A percentile compares a stretch with the other conserved stretches of the same genome.
These are phyloP conservation scores for Harringtonia aguacate DNA, from an alignment of 2,329 filamentous ascomycete genomes.

Conservation along the genomic window DNA sequence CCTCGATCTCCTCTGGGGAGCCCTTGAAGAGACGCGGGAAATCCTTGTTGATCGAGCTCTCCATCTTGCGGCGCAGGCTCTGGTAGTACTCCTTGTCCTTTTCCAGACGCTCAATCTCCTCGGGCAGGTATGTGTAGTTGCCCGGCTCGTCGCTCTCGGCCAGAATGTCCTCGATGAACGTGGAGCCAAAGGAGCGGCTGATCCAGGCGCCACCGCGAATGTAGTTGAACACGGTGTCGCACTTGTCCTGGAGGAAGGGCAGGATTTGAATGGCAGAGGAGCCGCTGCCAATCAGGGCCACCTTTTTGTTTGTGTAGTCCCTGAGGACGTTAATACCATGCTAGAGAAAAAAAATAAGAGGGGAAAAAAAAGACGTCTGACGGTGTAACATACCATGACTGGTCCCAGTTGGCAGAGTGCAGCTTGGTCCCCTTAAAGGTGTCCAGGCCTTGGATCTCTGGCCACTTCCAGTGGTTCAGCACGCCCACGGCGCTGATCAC, in stretches of 20 bases:
- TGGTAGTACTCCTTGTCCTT: background rate
- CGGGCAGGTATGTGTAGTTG: constrained; percentile 23
- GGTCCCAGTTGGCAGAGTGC: constrained; percentile 42
- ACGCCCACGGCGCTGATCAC: constrained; percentile 39
- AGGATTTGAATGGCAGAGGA: constrained; percentile 43
- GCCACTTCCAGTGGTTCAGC: constrained; percentile 43
- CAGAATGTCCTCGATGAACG: constrained; percentile 23
- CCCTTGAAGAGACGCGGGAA: constrained; percentile 23
- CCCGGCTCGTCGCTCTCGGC: constrained; percentile 29
- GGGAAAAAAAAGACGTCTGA: background rate
- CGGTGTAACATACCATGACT: background rate
- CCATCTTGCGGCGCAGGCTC: background rate
- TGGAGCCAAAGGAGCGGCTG: constrained; percentile 24
- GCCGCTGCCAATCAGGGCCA: constrained; percentile 45
- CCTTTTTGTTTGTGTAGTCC: constrained; percentile 33
- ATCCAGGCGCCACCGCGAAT: constrained; percentile 30
- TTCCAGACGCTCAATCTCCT: background rate
- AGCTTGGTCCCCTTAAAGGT: constrained; percentile 35
- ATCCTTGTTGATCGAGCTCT: constrained; percentile 3
- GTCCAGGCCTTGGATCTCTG: constrained; percentile 32
- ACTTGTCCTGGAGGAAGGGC: constrained; percentile 31
- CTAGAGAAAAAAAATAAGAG: constrained; percentile 14
- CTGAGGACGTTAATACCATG: no score
- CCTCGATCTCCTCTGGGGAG: constrained; percentile 28
- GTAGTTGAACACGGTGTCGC: constrained; percentile 22